phyloP scores from a whole-genome alignment of 2,329 filamentous ascomycete genomes.

The Onygenales sp. region DNA sequence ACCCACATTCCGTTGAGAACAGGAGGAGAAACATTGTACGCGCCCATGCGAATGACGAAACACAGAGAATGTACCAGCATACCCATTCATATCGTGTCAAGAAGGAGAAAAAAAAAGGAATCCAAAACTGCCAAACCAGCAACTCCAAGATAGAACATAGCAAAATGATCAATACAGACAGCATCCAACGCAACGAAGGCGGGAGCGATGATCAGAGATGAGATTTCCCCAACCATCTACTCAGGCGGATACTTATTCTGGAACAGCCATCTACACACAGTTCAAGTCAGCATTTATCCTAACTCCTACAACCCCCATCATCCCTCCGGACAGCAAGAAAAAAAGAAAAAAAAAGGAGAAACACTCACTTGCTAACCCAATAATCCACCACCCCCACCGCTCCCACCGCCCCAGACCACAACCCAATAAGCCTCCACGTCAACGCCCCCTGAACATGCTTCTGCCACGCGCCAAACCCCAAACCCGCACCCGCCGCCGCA shows the following conservation, averaged over 20 bases:
- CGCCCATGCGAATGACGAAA: no score
- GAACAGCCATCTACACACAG: slow-evolving; percentile 35
- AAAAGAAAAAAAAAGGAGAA: background rate
- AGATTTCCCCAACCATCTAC: slow-evolving; percentile 16
- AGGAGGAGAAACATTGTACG: no score
- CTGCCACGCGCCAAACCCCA: slow-evolving; percentile 39
- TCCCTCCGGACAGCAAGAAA: background rate
- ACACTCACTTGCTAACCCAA: slow-evolving; percentile 40
- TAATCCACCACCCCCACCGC: slow-evolving; percentile 38
- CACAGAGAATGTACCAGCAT: no score
- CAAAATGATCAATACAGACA: background rate
- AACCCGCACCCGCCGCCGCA: slow-evolving; percentile 29
- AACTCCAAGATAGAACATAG: no score
- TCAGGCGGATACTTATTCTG: slow-evolving; percentile 43
- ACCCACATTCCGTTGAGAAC: no score
- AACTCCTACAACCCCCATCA: slow-evolving; percentile 2
- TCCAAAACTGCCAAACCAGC: no score
- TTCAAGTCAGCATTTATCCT: background rate
- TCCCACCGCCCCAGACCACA: slow-evolving; percentile 34
- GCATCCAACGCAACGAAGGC: background rate
- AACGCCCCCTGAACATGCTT: slow-evolving; percentile 37
- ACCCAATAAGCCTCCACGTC: slow-evolving; percentile 36
- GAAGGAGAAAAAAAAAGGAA: no score
- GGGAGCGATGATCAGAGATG: background rate
- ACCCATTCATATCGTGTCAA: no score